phyloP scores from a whole-genome alignment of 192 early-diverging fungal species.

The Cetraspora pellucida region DNA sequence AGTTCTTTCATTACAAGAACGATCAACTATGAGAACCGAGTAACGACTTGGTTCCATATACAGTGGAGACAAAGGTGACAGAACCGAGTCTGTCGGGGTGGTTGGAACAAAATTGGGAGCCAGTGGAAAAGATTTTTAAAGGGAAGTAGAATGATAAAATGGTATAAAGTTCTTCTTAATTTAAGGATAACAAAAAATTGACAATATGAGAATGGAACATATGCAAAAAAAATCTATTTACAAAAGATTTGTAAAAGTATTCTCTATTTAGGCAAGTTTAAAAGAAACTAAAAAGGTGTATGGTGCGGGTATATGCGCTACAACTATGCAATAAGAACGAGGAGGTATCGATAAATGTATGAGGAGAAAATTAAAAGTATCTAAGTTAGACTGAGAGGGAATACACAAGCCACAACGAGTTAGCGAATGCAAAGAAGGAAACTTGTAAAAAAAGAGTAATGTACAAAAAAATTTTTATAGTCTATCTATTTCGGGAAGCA shows the following conservation, averaged over 20 bases:
- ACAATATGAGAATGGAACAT: not conserved
- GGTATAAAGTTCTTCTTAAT: not conserved
- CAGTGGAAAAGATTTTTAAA: slow-evolving; percentile 20
- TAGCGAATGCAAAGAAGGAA: not conserved
- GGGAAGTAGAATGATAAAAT: not conserved
- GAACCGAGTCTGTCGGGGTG: slow-evolving; percentile 28
- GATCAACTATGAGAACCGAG: slow-evolving; percentile 29
- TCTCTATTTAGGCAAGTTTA: not conserved
- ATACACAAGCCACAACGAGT: not conserved
- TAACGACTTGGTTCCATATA: slow-evolving; percentile 33
- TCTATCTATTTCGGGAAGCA: no score
- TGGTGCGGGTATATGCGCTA: slow-evolving; percentile 10
- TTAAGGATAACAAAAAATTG: not conserved
- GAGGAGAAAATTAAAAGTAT: not conserved
- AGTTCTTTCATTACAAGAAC: slow-evolving; percentile 20
- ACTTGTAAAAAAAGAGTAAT: no score
- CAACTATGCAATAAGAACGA: slow-evolving; percentile 1
- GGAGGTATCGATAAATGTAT: not conserved
- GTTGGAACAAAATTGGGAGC: slow-evolving; percentile 20
- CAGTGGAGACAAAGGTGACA: slow-evolving; percentile 23
- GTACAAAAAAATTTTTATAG: no score
- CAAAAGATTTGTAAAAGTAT: not conserved
- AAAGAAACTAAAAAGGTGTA: not conserved
- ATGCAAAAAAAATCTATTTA: slow-evolving; percentile 4
- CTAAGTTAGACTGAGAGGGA: not conserved